Base-by-base conservation (phyloP, 305 asterid species). In the Fraxinus nigra region DNA sequence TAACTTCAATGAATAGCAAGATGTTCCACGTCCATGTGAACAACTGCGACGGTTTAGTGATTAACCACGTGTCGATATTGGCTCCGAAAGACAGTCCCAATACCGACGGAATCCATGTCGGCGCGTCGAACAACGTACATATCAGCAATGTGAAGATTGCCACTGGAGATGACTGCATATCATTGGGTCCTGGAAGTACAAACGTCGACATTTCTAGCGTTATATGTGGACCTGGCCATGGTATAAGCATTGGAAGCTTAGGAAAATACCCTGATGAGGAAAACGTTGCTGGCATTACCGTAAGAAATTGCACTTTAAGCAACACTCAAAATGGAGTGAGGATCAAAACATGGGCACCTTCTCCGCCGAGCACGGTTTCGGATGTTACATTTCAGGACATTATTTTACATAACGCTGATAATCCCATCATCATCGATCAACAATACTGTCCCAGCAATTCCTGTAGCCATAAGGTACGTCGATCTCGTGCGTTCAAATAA, bases 121-220 rank as follows among this genome's bases (percentile, higher is more conserved):
- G 81, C 0, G 8, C 5, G 0, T 85, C 91, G 20, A 79, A 13
- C 13, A n/a, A 30, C 56, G 22, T 88, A 1, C 22, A 11, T 1
- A 69, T 87, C 18, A 2, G 1, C 3, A 1, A 46, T 0, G 7
- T 16, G 0, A 0, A 0, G 3, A 88, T 90, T 18, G 82, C 74
- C 20, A 89, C 94, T 0, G 92, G 94, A 16, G 94, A 91, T 56
- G 94, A 89, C 83, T 91, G 92, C 63, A 72, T 91, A 37, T 91
- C 92, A 0, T 32, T 91, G 2, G 89, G 91, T 0, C 80, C 80
- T 14, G 92, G 91, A 22, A 26, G 28, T 3, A 61, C 54, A 0
- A 81, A 85, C 20, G 24, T 90, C 2, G 6, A 72, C 59, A 73
- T 90, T 2, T 24, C 84, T 0, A 7, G 75, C 3, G 74, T 89